phyloP scores from a whole-genome alignment of 345 rosid species.

The Cardamine chenopodiifolia region DNA sequence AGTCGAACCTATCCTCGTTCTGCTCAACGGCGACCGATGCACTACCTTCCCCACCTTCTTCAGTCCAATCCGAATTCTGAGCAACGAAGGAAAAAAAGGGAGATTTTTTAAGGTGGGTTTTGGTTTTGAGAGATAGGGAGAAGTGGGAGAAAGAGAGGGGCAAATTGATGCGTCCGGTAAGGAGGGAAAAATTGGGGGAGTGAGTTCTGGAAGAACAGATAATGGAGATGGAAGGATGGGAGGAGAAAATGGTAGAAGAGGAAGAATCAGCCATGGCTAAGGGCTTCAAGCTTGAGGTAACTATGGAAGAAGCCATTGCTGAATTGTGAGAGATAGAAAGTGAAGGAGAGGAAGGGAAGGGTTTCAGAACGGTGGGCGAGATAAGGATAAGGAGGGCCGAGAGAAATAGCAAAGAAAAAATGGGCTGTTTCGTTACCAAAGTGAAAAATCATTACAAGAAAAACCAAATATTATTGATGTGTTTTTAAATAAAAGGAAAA shows the following conservation, averaged over 20 bases:
- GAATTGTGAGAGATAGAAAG: constrained; percentile 26
- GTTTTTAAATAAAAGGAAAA: neutral
- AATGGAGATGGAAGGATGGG: constrained; percentile 51
- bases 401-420: neutral
- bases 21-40: constrained; percentile 48
- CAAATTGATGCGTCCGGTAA: constrained; percentile 43
- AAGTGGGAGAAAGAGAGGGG: constrained; percentile 45
- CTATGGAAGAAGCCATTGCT: constrained; percentile 51
- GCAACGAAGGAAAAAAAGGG: constrained; percentile 52
- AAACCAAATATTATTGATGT: neutral
- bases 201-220: constrained; percentile 44
- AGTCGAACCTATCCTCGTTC: constrained; percentile 26
- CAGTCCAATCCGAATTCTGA: constrained; percentile 65
- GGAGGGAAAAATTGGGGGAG: constrained; percentile 42
- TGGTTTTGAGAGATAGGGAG: constrained; percentile 43
- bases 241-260: constrained; percentile 50
- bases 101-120: constrained; percentile 43
- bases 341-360: constrained; percentile 32
- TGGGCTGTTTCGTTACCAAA: constrained; percentile 14
- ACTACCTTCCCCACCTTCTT: constrained; percentile 41
- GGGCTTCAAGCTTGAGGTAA: constrained; percentile 50
- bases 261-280: constrained; percentile 62
- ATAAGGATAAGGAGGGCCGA: constrained; percentile 40
- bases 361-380: constrained; percentile 40
- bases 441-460: neutral